phyloP scores from a whole-genome alignment of 1,139 yeast species.

The Zygoascus hellenicus region DNA sequence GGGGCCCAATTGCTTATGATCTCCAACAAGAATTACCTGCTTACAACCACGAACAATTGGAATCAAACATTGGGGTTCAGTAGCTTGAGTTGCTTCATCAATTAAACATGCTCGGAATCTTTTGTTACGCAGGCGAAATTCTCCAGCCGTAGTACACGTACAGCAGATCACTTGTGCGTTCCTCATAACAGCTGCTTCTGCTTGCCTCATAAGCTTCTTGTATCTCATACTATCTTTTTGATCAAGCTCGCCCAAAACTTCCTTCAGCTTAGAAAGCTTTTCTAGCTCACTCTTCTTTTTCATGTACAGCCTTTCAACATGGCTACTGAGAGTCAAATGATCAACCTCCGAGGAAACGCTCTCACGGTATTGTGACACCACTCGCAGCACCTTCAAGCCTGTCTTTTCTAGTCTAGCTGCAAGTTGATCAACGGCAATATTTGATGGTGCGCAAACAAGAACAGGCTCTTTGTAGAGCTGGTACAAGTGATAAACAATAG shows the following conservation, averaged over 20 bases:
- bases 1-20: conserved; percentile 93
- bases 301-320: conserved; percentile 10
- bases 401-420: conserved; percentile 62
- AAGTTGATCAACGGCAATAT: conserved; percentile 90
- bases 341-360: conserved; percentile 24
- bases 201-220: conserved; percentile 38
- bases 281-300: conserved; percentile 47
- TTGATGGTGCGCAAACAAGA: conserved; percentile 91
- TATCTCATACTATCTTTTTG: conserved; percentile 46
- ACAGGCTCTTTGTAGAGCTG: conserved; percentile 54
- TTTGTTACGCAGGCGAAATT: conserved; percentile 47
- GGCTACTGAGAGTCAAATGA: conserved; percentile 25
- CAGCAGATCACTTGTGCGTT: conserved; percentile 80
- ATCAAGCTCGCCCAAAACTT: conserved; percentile 68
- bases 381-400: conserved; percentile 71
- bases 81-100: conserved; percentile 91
- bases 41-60: conserved; percentile 87
- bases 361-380: conserved; percentile 73
- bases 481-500: conserved; percentile 73
- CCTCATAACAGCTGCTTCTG: conserved; percentile 48
- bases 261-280: conserved; percentile 52
- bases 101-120: conserved; percentile 73
- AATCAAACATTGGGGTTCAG: conserved; percentile 86
- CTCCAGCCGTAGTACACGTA: conserved; percentile 93
- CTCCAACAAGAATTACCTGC: conserved; percentile 88